Evolutionary conservation across 805 yeast species (phyloP).

Genomic region (Pichia nakasei): DNA sequence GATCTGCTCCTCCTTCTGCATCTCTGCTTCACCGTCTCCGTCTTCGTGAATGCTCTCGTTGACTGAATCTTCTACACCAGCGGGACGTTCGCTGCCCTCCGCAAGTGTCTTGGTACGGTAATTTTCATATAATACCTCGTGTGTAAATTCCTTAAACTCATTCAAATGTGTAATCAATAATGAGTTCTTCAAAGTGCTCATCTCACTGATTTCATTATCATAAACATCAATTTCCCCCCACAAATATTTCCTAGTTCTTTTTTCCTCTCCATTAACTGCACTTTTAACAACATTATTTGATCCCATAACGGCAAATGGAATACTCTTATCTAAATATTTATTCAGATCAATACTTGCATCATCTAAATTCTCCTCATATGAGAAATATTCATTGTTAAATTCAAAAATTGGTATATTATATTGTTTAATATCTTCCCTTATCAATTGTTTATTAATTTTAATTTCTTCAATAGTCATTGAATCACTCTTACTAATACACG

Average conservation of each 20-base stretch:
- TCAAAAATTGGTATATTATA: conserved; percentile 68
- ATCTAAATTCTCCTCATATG: conserved; percentile 22
- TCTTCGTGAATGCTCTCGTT: background rate
- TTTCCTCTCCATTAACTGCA: conserved; percentile 11
- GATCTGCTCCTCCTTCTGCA: conserved; percentile 73
- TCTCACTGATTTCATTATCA: conserved; percentile 67
- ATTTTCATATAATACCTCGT: conserved; percentile 76
- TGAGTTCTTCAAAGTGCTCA: conserved; percentile 69
- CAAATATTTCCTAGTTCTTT: conserved; percentile 42
- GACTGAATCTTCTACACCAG: background rate
- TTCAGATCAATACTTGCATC: conserved; percentile 26
- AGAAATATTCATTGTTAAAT: conserved; percentile 53
- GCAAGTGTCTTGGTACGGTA: conserved; percentile 61
- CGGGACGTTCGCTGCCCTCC: conserved; percentile 9
- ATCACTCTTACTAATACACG: conserved; percentile 77
- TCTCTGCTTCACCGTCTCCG: background rate
- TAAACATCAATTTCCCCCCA: conserved; percentile 62
- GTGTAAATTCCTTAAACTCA: conserved; percentile 84
- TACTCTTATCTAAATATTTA: conserved; percentile 32
- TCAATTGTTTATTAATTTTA: conserved; percentile 60
- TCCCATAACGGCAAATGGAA: conserved; percentile 64
- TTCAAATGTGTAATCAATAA: conserved; percentile 75
- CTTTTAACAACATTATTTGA: conserved; percentile 35
- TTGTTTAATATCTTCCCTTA: conserved; percentile 66
- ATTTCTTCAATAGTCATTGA: conserved; percentile 64